Evolutionary conservation across 345 rosid species (phyloP), one percentile per base, ranked within the genome.

Genomic region (Combretum micranthum): DNA sequence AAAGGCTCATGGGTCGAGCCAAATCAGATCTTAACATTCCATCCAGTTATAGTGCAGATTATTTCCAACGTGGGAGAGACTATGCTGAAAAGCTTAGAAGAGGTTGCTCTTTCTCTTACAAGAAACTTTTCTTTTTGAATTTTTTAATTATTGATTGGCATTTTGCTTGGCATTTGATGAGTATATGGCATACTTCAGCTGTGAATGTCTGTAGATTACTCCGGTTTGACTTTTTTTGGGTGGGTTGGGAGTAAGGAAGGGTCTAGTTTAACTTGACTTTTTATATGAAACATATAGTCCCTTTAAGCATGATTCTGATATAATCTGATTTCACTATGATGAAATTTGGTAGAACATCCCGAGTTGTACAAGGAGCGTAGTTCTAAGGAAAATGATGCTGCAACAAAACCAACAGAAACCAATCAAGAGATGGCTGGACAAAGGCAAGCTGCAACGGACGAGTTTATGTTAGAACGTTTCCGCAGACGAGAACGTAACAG

Each of bases 381-480:
- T 57, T 58, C 77, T 25, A 60, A 71, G 53, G 77, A 73, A 15
- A 76, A 76, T 59, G 81, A 59, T 56, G 77, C 80, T 78, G 81
- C 72, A 70, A 43, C 96, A 43, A 82, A 68, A 72, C 75, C 83
- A 14, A 56, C 81, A 18, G 83, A 77, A 47, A 70, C 55, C 49
- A 77, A 55, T 63, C 62, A 15, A 20, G 93, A 84, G 45, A 67
- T 90, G 59, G 80, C 80, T 37, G 80, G 81, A 57, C 81, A 69
- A 47, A 85, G 99, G 72, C 96, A 85, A 79, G 99, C 97, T 65
- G 99, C 99, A 43, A 93, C 99, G 4, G 99, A 93, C 67, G 69
- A 89, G 66, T 72, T 89, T 71, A 89, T 85, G 94, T 64, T 93
- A 58, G 88, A 93, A 61, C 89, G 95, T 17, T 93, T 93, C 66